Conservation (phyloP, 257 asterid genomes). For the Nicotiana benthamiana region DNA sequence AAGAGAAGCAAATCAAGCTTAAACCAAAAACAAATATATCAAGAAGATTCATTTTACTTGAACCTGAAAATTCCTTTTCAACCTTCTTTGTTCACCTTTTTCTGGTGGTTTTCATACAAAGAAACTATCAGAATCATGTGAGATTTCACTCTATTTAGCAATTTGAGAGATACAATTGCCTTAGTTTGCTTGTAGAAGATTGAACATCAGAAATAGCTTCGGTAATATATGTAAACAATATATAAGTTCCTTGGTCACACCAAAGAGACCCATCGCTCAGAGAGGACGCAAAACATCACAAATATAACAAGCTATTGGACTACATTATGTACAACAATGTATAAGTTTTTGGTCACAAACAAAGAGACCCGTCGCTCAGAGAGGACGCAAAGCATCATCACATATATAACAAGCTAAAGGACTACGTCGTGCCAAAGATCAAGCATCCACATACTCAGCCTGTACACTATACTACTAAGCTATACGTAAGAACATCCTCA, state of each 20-base stretch:
- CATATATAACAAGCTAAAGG: background rate
- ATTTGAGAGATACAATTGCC: background rate
- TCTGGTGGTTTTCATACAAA: background rate
- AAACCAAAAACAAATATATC: background rate
- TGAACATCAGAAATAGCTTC: background rate
- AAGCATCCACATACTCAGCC: background rate
- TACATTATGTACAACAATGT: constrained; percentile 4
- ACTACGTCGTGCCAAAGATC: background rate
- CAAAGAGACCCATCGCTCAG: constrained; percentile 10
- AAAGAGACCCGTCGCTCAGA: constrained; percentile 12
- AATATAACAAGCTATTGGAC: background rate
- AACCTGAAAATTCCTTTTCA: background rate
- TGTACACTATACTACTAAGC: constrained; percentile 34
- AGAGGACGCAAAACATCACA: constrained; percentile 11
- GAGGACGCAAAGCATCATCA: constrained; percentile 10
- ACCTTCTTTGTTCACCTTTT: background rate
- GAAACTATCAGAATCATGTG: background rate
- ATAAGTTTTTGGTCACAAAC: constrained; percentile 2
- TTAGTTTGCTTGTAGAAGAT: background rate
- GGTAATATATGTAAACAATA: constrained; percentile 1
- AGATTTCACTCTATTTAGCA: background rate
- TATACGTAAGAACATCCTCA: constrained; percentile 22
- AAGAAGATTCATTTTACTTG: background rate
- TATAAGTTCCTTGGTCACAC: constrained; percentile 5
- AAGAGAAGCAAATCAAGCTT: background rate